Conservation (phyloP, 1,139 yeast species). For the Candida pseudoviswanathii region DNA sequence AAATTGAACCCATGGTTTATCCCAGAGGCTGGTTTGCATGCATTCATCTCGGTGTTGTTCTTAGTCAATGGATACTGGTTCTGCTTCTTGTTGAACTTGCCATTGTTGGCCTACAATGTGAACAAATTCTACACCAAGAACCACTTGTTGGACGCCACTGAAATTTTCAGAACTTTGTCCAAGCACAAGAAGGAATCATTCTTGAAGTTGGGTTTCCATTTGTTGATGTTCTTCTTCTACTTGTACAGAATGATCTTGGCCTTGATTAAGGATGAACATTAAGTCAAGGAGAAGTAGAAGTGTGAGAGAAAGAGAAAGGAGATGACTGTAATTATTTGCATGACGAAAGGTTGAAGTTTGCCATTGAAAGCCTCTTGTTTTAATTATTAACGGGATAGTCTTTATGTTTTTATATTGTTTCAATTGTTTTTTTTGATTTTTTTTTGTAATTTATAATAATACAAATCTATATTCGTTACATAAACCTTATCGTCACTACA, state of each 20-base stretch:
- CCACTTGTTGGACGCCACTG: constrained; percentile 95
- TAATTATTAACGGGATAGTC: constrained; percentile 1
- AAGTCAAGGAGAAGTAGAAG: constrained; percentile 1
- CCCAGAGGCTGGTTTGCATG: constrained; percentile 91
- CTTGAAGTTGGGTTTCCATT: constrained; percentile 86
- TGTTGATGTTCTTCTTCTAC: constrained; percentile 92
- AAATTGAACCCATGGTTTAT: constrained; percentile 85
- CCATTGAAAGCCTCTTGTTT: not conserved
- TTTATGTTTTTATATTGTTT: not conserved
- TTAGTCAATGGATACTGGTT: constrained; percentile 93
- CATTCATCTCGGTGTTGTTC: constrained; percentile 66
- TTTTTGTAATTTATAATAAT: constrained; percentile 1
- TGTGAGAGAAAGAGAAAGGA: not conserved
- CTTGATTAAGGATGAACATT: constrained; percentile 66
- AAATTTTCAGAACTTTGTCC: constrained; percentile 91
- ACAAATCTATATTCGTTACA: not conserved
- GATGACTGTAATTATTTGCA: not conserved
- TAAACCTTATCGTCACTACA: not conserved
- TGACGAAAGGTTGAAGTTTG: not conserved
- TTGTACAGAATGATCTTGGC: constrained; percentile 97
- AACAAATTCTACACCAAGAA: constrained; percentile 75
- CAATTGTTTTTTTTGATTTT: not conserved
- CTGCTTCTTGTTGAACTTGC: constrained; percentile 81
- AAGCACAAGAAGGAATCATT: constrained; percentile 93
- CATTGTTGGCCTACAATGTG: constrained; percentile 79